Conservation (phyloP, 1,284 basidiomycete genomes). For the Melanopsichium pennsylvanicum region DNA sequence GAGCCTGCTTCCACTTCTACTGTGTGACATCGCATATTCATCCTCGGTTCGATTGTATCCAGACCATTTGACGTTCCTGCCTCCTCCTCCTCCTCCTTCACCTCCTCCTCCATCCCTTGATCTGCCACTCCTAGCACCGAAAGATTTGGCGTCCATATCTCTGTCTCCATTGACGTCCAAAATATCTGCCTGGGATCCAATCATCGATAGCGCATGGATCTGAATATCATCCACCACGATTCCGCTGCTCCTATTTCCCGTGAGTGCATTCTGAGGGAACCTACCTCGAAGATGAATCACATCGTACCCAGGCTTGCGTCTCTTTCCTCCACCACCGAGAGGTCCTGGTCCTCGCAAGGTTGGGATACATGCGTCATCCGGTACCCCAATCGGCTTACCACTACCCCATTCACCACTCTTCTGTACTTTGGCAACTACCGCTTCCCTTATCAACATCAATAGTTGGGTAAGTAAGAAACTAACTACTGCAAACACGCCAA, state of each 20-base stretch:
- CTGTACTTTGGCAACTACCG: conserved; percentile 30
- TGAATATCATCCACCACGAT: conserved; percentile 26
- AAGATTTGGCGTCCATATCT: conserved; percentile 1
- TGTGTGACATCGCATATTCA: background rate
- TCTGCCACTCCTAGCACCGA: background rate
- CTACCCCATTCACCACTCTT: conserved; percentile 39
- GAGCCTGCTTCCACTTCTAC: background rate
- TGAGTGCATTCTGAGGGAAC: conserved; percentile 34
- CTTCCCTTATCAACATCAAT: conserved; percentile 42
- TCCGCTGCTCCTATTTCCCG: conserved; percentile 2
- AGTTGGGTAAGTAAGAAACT: conserved; percentile 45
- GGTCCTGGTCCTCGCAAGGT: conserved; percentile 49
- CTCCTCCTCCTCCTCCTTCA: too few species aligned
- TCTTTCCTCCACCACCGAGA: conserved; percentile 41
- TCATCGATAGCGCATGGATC: conserved; percentile 16
- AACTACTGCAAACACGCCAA: conserved; percentile 32
- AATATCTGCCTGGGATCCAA: conserved; percentile 1
- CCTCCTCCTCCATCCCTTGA: too few species aligned
- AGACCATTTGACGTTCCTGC: conserved; percentile 9
- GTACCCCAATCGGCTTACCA: conserved; percentile 32
- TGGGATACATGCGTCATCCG: conserved; percentile 46
- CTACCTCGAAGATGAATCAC: conserved; percentile 18
- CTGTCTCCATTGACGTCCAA: too few species aligned
- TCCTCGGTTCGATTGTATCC: conserved; percentile 2
- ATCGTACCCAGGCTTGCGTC: conserved; percentile 22